A percentile compares a stretch with the other conserved stretches of the same genome.
phyloP scores from a whole-genome alignment of 1,139 yeast species.

The Geotrichum klebahnii region DNA sequence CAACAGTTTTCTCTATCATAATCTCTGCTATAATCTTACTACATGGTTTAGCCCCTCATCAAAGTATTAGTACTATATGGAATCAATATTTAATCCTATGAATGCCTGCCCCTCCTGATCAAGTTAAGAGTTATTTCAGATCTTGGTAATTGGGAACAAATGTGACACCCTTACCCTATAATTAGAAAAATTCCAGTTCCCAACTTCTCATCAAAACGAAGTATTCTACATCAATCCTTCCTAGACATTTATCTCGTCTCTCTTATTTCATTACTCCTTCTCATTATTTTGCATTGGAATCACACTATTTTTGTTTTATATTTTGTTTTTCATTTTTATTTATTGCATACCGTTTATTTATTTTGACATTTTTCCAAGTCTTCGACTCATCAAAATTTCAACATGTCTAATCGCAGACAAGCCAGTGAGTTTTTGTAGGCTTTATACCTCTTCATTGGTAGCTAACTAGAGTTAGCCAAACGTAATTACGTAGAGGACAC shows the following conservation, averaged over 20 bases:
- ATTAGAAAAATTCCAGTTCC: background rate
- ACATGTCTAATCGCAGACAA: background rate
- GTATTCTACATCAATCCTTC: background rate
- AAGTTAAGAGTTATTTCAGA: no score
- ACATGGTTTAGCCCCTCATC: no score
- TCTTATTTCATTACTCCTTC: no score
- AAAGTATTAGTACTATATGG: no score
- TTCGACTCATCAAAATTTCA: background rate
- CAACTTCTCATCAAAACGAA: background rate
- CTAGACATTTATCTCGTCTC: no score
- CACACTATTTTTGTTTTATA: background rate
- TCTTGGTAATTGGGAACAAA: no score
- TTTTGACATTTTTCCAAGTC: background rate
- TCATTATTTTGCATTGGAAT: background rate
- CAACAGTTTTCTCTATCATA: no score
- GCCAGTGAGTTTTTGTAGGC: background rate
- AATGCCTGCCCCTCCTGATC: no score
- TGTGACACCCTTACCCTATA: background rate
- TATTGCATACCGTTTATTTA: background rate
- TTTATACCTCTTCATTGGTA: background rate
- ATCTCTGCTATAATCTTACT: no score
- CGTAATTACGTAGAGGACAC: slow-evolving; percentile 3
- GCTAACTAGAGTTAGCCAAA: background rate
- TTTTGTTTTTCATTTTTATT: no score
- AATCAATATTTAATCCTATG: no score